phyloP scores from a whole-genome alignment of 148 eudicot genomes.

The Vaccinium macrocarpon region DNA sequence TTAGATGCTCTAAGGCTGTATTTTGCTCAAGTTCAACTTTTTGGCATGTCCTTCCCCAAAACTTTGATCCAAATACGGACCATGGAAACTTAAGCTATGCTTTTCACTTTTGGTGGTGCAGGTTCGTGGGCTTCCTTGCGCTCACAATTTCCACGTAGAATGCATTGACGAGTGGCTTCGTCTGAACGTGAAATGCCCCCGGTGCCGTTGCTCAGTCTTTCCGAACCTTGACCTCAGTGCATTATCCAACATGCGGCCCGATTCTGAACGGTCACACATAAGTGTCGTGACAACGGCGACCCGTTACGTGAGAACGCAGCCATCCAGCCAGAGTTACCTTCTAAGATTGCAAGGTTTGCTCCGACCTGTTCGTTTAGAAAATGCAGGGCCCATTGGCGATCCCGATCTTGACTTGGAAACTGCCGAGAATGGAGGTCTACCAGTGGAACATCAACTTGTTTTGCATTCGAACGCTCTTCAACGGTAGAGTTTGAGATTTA shows the following conservation, averaged over 20 bases:
- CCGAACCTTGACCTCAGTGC: slow-evolving; percentile 95
- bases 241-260: slow-evolving; percentile 66
- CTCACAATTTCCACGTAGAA: slow-evolving; percentile 92
- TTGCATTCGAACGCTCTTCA: slow-evolving; percentile 26
- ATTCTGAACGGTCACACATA: slow-evolving; percentile 53
- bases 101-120: slow-evolving; percentile 27
- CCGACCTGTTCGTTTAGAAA: slow-evolving; percentile 56
- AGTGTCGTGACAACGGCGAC: slow-evolving; percentile 45
- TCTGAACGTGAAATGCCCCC: slow-evolving; percentile 87
- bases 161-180: slow-evolving; percentile 98
- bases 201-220: slow-evolving; percentile 89
- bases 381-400: slow-evolving; percentile 39
- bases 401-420: slow-evolving; percentile 42
- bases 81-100: neutral
- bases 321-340: slow-evolving; percentile 77
- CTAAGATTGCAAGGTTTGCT: slow-evolving; percentile 77
- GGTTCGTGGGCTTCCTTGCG: slow-evolving; percentile 99
- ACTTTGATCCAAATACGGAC: neutral
- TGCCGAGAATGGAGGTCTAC: slow-evolving; percentile 49
- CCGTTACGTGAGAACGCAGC: slow-evolving; percentile 57
- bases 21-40: neutral
- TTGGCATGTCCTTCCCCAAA: neutral
- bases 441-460: slow-evolving; percentile 14
- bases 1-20: neutral
- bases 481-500: slow-evolving; percentile 15